Base-by-base conservation (phyloP, 192 early-diverging fungal genomes). In the Podila epigama region DNA sequence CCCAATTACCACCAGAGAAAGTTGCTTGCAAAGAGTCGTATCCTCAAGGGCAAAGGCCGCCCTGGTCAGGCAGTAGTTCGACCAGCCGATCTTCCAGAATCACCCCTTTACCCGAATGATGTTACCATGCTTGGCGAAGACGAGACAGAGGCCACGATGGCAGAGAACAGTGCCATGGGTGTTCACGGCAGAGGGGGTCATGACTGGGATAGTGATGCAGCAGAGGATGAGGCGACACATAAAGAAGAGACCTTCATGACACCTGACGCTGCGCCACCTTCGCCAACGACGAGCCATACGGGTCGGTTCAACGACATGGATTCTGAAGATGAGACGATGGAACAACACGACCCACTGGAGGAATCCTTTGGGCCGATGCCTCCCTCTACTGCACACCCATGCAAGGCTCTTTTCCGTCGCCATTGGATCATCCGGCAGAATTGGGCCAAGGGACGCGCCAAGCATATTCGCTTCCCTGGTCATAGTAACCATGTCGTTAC, bases 401-500 rank as follows among this genome's bases (percentile, higher is more conserved):
- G 91, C 85, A 96, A 97, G 82, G 85, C 81, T 29, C 84, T 90
- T 25, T 97, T 92, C 81, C 89, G 90, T 50, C 83, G 89, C 51
- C 90, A 93, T 80, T 89, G 94, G 82, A 81, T 87, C 44, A 87
- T 96, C 29, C 86, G 92, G 41, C 89, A 89, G 61, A 95, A 95
- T 78, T 99, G 96, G 97, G 70, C 86, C 18, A 84, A 85, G 37
- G 93, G 93, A 27, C 69, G 83, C 20, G 89, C 87, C 75, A 87
- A 88, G 69, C 90, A 92, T 35, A 89, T 91, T 25, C 90, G 87
- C 35, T 97, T 99, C 69, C 84, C 85, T 22, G 94, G 95, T 25
- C 93, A 97, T 67, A 88, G 85, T 27, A 86, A 87, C 39, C 84
- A 89, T 66, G 95, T 98, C 0, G 97, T 98, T 7, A 98, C 98